These are phyloP conservation scores for Atkinsonella texensis DNA, from an alignment of 2,329 filamentous ascomycete genomes.

Conservation along the genomic window DNA sequence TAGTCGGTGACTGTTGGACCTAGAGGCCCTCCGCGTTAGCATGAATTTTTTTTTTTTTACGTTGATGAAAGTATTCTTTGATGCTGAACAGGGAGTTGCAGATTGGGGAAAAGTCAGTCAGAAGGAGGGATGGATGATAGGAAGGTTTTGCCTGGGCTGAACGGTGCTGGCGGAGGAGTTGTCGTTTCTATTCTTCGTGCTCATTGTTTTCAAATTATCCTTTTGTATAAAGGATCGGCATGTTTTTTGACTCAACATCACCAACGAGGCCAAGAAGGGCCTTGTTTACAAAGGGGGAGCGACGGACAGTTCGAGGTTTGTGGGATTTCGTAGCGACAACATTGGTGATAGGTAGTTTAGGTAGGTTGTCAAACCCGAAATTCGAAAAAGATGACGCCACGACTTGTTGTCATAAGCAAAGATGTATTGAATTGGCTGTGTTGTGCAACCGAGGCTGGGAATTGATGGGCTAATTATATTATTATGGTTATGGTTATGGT, in stretches of 20 bases:
- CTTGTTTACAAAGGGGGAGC: neutral
- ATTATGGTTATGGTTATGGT: too few relatives aligned
- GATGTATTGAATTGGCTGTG: neutral
- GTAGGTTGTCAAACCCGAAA: neutral
- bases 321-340: constrained; percentile 1
- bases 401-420: neutral
- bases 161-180: neutral
- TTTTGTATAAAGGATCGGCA: constrained; percentile 3
- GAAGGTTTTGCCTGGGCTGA: neutral
- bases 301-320: neutral
- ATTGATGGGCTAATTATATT: neutral
- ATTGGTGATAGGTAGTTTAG: constrained; percentile 3
- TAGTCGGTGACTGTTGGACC: neutral
- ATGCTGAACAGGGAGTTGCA: neutral
- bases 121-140: neutral
- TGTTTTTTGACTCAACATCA: neutral
- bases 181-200: neutral
- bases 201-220: neutral
- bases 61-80: neutral
- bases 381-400: neutral
- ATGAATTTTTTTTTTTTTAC: constrained; percentile 2
- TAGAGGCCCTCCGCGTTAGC: neutral
- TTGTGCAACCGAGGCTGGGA: neutral
- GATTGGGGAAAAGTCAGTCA: neutral
- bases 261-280: neutral